A percentile compares a stretch with the other conserved stretches of the same genome.
These are phyloP conservation scores for Fusarium algeriense DNA, from an alignment of 2,329 filamentous ascomycete genomes.

Conservation along the genomic window DNA sequence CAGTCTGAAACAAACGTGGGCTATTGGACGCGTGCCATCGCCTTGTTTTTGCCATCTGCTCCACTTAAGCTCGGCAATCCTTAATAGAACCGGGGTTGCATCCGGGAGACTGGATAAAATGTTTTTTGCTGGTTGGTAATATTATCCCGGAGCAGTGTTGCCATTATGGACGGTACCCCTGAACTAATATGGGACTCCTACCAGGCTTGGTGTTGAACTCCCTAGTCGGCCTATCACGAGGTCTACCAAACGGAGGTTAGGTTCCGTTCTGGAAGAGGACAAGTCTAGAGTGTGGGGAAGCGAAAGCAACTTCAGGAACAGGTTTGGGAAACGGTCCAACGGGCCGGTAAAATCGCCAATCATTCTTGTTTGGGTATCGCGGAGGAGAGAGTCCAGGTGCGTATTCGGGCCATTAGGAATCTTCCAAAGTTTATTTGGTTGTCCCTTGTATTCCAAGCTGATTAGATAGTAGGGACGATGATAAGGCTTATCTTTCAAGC, in stretches of 20 bases:
- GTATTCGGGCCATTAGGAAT: background rate
- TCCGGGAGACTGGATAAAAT: background rate
- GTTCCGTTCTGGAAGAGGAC: constrained; percentile 16
- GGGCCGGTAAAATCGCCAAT: constrained; percentile 5
- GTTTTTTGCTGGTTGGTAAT: background rate
- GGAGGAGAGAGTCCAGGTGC: background rate
- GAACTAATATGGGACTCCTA: background rate
- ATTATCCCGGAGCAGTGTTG: background rate
- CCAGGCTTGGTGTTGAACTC: background rate
- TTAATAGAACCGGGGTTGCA: background rate
- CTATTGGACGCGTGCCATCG: background rate
- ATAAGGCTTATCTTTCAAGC: background rate
- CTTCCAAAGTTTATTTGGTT: background rate
- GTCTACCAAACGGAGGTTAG: constrained; percentile 11
- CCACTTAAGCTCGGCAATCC: background rate
- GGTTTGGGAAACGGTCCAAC: constrained; percentile 8
- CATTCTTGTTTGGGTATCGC: background rate
- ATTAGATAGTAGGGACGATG: background rate
- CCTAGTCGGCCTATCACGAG: background rate
- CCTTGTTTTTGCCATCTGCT: background rate
- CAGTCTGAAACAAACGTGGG: constrained; percentile 6
- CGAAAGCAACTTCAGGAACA: background rate
- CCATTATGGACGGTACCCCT: background rate
- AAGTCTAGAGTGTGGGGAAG: constrained; percentile 16
- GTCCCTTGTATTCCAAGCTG: background rate